A percentile compares a stretch with the other conserved stretches of the same genome.
These are phyloP conservation scores for Schizophyllum amplum DNA, from an alignment of 1,284 basidiomycete genomes.

Conservation along the genomic window DNA sequence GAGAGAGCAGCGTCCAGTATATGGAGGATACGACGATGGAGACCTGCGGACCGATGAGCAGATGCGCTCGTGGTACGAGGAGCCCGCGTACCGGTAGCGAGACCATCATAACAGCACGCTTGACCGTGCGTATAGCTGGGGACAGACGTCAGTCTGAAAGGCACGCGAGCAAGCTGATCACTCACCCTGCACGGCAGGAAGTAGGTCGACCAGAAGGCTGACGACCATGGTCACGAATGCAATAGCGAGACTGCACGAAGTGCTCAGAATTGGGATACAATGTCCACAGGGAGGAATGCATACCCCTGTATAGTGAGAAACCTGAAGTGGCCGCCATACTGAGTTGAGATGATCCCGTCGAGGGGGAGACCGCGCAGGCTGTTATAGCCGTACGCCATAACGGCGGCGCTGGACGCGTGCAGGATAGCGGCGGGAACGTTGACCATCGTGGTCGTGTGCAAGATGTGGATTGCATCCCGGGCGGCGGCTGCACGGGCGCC, in stretches of 20 bases:
- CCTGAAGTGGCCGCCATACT: slow-evolving; percentile 60
- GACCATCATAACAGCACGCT: slow-evolving; percentile 51
- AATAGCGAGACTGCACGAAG: slow-evolving; percentile 30
- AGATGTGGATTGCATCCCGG: neutral
- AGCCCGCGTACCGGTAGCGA: slow-evolving; percentile 45
- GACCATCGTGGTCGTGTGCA: neutral
- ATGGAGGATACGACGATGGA: slow-evolving; percentile 62
- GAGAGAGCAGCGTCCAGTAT: slow-evolving; percentile 59
- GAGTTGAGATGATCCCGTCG: slow-evolving; percentile 30
- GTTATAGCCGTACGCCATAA: neutral
- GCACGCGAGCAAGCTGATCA: slow-evolving; percentile 3
- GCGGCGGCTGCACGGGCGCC: neutral
- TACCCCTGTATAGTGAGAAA: slow-evolving; percentile 76
- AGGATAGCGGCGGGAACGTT: neutral
- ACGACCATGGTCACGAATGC: slow-evolving; percentile 45
- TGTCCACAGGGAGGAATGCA: slow-evolving; percentile 1
- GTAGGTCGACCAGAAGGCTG: slow-evolving; percentile 39
- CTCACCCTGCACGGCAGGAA: slow-evolving; percentile 39
- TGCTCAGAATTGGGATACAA: neutral
- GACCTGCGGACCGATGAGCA: slow-evolving; percentile 29
- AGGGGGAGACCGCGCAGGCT: slow-evolving; percentile 28
- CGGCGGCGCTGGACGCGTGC: neutral
- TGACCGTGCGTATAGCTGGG: slow-evolving; percentile 35
- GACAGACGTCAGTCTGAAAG: neutral
- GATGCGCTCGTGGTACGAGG: neutral